A percentile compares a stretch with the other conserved stretches of the same genome.
Evolutionary conservation across 352 stramenopile species (phyloP).

Genomic region (Globisporangium splendens): DNA sequence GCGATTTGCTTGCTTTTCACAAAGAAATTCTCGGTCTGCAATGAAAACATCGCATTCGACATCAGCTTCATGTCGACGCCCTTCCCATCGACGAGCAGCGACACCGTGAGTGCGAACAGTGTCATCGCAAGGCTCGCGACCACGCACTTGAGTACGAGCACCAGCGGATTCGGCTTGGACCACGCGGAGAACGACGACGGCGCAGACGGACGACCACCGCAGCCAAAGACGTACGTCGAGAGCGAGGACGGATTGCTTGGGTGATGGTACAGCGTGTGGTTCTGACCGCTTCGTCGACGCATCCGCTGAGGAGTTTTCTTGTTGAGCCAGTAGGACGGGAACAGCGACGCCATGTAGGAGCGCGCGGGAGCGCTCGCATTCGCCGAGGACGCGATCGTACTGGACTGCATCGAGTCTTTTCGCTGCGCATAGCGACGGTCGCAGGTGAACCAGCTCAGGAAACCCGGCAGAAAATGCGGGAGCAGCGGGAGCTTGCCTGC

Average conservation of each 20-base stretch:
- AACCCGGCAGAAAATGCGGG: constrained; percentile 32
- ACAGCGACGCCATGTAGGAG: constrained; percentile 34
- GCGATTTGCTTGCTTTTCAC: constrained; percentile 27
- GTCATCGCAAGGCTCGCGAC: constrained; percentile 22
- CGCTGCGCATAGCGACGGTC: constrained; percentile 28
- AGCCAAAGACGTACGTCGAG: constrained; percentile 10
- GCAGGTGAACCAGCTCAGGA: constrained; percentile 23
- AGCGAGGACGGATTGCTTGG: constrained; percentile 6
- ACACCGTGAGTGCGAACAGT: constrained; percentile 33
- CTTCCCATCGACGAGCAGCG: constrained; percentile 39
- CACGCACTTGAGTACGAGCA: constrained; percentile 25
- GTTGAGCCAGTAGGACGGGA: constrained; percentile 37
- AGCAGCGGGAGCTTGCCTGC: constrained; percentile 46
- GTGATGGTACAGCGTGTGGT: constrained; percentile 13
- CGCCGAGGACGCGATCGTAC: constrained; percentile 9
- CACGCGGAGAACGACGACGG: constrained; percentile 18
- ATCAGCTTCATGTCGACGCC: constrained; percentile 70
- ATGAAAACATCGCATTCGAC: constrained; percentile 62
- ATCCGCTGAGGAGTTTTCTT: constrained; percentile 4
- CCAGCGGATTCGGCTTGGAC: constrained; percentile 13
- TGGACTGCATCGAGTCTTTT: constrained; percentile 51
- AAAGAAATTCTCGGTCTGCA: constrained; percentile 59
- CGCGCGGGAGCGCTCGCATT: neutral
- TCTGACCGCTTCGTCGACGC: constrained; percentile 14
- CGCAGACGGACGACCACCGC: neutral